phyloP scores from a whole-genome alignment of 306 rosid genomes.

The Sindora glabra region DNA sequence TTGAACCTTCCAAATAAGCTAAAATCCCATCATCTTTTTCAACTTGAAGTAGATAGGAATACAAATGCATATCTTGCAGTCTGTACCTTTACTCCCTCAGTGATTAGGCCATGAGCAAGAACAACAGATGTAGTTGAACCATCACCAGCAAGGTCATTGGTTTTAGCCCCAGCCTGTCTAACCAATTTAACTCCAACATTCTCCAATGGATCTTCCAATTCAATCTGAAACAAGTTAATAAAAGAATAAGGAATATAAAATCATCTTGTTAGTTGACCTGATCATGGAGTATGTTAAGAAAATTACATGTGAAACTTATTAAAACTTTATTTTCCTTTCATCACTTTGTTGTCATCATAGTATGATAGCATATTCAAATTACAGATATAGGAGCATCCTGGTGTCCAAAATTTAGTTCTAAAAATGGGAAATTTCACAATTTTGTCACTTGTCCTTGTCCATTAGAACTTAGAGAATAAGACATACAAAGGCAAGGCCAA shows the following conservation, averaged over 20 bases:
- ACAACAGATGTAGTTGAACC: conserved; percentile 86
- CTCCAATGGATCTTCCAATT: conserved; percentile 88
- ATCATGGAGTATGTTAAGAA: not conserved
- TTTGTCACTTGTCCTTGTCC: not conserved
- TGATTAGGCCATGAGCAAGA: conserved; percentile 91
- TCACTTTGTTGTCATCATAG: not conserved
- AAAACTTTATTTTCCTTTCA: not conserved
- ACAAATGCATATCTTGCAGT: not conserved
- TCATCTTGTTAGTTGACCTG: not conserved
- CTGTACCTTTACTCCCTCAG: conserved; percentile 81
- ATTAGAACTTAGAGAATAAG: not conserved
- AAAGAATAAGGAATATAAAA: not conserved
- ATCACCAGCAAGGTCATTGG: conserved; percentile 90
- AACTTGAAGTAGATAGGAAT: not conserved
- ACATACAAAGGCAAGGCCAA: no score
- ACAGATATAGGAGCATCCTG: not conserved
- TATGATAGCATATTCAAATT: not conserved
- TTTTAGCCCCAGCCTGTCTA: conserved; percentile 96
- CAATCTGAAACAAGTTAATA: conserved; percentile 42
- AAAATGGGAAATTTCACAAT: not conserved
- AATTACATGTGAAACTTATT: not conserved
- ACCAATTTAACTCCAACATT: conserved; percentile 92
- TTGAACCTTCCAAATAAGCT: not conserved
- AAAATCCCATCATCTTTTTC: not conserved
- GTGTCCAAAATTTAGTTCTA: not conserved